These are phyloP conservation scores for Beauveria brongniartii DNA, from an alignment of 2,329 filamentous ascomycete species.

Conservation along the genomic window DNA sequence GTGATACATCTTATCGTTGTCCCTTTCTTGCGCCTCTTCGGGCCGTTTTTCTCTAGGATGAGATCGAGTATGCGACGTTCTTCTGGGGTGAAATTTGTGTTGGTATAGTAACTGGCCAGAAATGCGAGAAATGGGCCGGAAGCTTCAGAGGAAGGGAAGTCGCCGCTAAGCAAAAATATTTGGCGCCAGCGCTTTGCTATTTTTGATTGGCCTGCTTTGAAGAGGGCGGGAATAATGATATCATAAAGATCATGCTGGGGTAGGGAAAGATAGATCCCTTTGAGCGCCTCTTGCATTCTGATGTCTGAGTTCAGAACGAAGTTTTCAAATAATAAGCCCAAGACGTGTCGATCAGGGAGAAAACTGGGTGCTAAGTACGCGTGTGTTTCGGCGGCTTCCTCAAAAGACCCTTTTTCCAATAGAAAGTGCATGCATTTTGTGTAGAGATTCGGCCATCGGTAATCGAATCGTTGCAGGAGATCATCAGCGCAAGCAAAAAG, in stretches of 20 bases:
- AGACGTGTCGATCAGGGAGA: constrained; percentile 31
- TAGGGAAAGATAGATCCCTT: constrained; percentile 37
- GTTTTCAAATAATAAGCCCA: constrained; percentile 34
- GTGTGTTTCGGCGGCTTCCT: constrained; percentile 38
- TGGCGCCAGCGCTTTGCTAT: constrained; percentile 41
- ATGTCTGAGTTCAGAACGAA: constrained; percentile 32
- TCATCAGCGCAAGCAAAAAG: constrained; percentile 20
- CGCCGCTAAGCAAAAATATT: constrained; percentile 30
- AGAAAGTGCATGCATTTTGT: constrained; percentile 36
- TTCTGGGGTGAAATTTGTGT: constrained; percentile 26
- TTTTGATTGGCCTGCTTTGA: constrained; percentile 34
- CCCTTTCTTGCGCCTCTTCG: background rate
- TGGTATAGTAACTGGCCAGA: constrained; percentile 36
- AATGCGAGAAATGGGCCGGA: constrained; percentile 42
- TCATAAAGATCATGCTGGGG: constrained; percentile 40
- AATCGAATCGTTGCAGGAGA: constrained; percentile 30
- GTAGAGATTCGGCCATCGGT: constrained; percentile 44
- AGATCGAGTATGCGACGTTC: constrained; percentile 22
- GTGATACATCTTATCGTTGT: background rate
- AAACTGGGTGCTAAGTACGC: constrained; percentile 35
- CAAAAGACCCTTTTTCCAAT: constrained; percentile 23
- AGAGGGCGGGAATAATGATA: constrained; percentile 42
- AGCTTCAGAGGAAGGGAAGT: constrained; percentile 32
- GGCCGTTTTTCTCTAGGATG: background rate
- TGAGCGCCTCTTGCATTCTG: constrained; percentile 31